Evolutionary conservation across 2,329 filamentous ascomycete genomes (phyloP).

Genomic region (Macroventuria anomochaeta): DNA sequence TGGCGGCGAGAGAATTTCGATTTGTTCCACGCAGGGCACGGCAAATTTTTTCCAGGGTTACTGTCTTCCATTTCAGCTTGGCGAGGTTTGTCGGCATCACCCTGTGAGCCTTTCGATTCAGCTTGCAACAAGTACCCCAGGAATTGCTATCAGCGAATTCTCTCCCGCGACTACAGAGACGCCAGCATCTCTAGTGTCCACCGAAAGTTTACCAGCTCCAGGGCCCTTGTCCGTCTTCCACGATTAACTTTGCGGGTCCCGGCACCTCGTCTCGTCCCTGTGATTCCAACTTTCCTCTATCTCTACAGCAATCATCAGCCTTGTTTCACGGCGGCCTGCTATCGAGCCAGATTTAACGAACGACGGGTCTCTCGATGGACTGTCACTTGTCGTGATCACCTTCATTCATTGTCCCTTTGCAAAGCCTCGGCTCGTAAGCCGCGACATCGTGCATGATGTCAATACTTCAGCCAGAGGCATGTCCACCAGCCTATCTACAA

Average conservation of each 20-base stretch:
- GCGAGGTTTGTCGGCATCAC: slow-evolving; percentile 1
- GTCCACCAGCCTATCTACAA: neutral
- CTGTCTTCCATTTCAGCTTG: slow-evolving; percentile 1
- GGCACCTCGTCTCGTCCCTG: slow-evolving; percentile 4
- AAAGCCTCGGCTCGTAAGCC: slow-evolving; percentile 14
- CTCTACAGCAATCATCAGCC: slow-evolving; percentile 13
- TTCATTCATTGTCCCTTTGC: slow-evolving; percentile 1
- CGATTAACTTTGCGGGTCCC: neutral
- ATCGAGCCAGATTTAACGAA: slow-evolving; percentile 3
- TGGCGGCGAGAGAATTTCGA: slow-evolving; percentile 2
- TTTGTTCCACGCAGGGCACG: slow-evolving; percentile 1
- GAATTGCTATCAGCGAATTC: slow-evolving; percentile 1
- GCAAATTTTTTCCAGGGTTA: neutral
- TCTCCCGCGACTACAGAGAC: slow-evolving; percentile 7
- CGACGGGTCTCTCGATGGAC: slow-evolving; percentile 7
- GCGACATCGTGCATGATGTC: slow-evolving; percentile 27
- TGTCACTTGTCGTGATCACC: neutral
- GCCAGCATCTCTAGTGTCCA: neutral
- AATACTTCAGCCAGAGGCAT: slow-evolving; percentile 39
- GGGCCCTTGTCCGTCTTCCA: neutral
- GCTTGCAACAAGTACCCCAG: slow-evolving; percentile 5
- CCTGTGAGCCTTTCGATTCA: slow-evolving; percentile 4
- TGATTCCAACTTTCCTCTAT: slow-evolving; percentile 1
- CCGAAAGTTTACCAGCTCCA: neutral
- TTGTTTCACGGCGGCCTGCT: slow-evolving; percentile 6